Evolutionary conservation across 345 rosid genomes (phyloP).

Genomic region (Eucalyptus curtisii): DNA sequence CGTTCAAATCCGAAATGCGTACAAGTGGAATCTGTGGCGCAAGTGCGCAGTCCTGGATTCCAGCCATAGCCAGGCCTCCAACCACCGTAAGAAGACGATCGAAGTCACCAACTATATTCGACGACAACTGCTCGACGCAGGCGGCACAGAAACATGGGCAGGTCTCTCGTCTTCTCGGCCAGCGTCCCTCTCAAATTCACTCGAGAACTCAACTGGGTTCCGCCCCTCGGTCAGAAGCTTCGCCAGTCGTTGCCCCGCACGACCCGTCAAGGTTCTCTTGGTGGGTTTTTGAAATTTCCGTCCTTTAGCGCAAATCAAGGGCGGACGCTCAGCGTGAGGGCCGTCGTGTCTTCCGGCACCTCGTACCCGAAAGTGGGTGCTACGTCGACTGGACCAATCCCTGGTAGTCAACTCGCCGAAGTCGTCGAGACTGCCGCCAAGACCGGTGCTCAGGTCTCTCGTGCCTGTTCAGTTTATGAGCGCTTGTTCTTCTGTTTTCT

Average conservation of each 20-base stretch:
- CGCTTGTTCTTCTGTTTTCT: neutral
- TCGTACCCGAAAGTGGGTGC: slow-evolving; percentile 53
- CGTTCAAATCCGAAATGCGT: neutral
- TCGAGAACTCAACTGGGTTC: neutral
- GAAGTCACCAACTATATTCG: neutral
- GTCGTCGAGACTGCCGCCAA: slow-evolving; percentile 80
- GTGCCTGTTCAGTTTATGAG: neutral
- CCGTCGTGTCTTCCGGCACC: slow-evolving; percentile 29
- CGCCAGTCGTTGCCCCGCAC: neutral
- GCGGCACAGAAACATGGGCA: slow-evolving; percentile 20
- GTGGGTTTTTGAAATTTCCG: neutral
- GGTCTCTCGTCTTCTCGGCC: slow-evolving; percentile 34
- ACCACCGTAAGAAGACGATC: neutral
- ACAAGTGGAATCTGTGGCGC: neutral
- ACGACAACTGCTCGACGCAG: neutral
- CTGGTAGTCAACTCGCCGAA: slow-evolving; percentile 49
- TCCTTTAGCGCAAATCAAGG: neutral
- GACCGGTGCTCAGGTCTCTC: slow-evolving; percentile 73
- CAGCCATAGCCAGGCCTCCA: neutral
- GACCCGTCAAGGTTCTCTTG: slow-evolving; percentile 4
- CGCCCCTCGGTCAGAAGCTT: neutral
- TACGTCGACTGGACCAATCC: slow-evolving; percentile 50
- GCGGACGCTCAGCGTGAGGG: slow-evolving; percentile 13
- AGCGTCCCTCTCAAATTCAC: slow-evolving; percentile 24
- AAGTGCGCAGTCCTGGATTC: neutral